Evolutionary conservation across 225 moss, liverwort and hornwort species (phyloP), one percentile per base, ranked within the genome.

Genomic region (Thuidium tamariscinum): DNA sequence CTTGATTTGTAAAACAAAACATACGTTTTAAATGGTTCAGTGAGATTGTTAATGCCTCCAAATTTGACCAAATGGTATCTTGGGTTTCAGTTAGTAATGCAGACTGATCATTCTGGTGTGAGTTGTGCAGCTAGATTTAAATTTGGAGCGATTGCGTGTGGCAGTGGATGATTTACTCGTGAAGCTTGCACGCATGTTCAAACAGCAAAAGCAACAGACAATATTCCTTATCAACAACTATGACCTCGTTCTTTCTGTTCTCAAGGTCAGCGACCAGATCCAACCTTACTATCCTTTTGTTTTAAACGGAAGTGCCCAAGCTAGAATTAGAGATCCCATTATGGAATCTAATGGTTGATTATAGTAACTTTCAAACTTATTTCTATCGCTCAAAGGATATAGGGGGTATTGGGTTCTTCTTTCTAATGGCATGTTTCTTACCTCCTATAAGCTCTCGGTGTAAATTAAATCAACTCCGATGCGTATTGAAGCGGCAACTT

Each of bases 141-240:
- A 99, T 93, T 87, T 99, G 94, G 99, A 97, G 91, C 94, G 99
- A 68, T 91, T 99, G 74, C 95, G 96, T 85, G 94, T 97, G 82
- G 96, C 99, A 29, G 94, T 99, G 48, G 99, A 99, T 86, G 99
- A 99, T 91, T 90, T 99, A 89, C 87, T 99, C 87, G 99, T 99
- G 61, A 99, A 99, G 90, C 92, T 99, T 85, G 86, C 99, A 42
- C 95, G 99, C 57, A 99, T 97, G 92, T 99, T 99, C 74, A 92
- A 92, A 79, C 86, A 85, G 81, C 96, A 96, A 87, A 99, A 99
- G 89, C 99, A 96, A 70, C 97, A 99, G 91, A 99, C 93, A 17
- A 95, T 96, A 83, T 99, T 96, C 89, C 95, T 99, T 71, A 99
- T 99, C 89, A 99, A 99, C 86, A 99, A 99, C 74, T 99, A 99